Percentiles rank a stretch among this genome's conserved stretches.
These are phyloP conservation scores for Lactarius hengduanensis DNA, from an alignment of 768 basidiomycete genomes.

Conservation along the genomic window DNA sequence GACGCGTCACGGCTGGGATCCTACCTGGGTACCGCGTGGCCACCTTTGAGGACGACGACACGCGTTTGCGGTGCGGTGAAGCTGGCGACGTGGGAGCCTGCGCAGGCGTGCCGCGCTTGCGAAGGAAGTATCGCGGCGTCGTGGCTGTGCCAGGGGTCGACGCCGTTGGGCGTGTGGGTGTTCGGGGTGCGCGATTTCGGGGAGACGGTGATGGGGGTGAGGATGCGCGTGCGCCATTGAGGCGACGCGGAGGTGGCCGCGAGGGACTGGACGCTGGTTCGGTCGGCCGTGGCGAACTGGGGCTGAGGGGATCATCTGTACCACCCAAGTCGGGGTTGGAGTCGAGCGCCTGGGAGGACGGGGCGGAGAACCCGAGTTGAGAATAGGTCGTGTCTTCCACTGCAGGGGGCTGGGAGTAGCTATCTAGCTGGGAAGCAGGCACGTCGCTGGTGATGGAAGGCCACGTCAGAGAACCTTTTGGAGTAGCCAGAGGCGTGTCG, in stretches of 20 bases:
- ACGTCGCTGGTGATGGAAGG: constrained; percentile 35
- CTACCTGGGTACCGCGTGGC: constrained; percentile 14
- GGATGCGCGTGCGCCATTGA: background rate
- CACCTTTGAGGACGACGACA: constrained; percentile 4
- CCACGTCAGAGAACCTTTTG: constrained; percentile 54
- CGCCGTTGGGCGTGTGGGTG: background rate
- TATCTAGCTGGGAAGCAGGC: constrained; percentile 41
- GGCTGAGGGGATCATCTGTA: background rate
- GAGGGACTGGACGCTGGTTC: constrained; percentile 1
- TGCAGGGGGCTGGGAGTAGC: constrained; percentile 34
- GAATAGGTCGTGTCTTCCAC: constrained; percentile 40
- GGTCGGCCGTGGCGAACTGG: constrained; percentile 1
- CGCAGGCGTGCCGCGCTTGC: constrained; percentile 21
- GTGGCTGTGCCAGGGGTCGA: background rate
- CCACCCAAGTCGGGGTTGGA: background rate
- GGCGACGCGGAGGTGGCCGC: background rate
- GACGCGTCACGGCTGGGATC: constrained; percentile 18
- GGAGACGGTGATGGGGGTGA: constrained; percentile 18
- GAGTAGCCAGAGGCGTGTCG: constrained; percentile 53
- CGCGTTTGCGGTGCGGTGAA: constrained; percentile 17
- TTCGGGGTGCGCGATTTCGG: constrained; percentile 8
- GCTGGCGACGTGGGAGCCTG: background rate
- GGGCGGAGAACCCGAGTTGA: constrained; percentile 38
- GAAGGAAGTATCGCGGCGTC: constrained; percentile 33
- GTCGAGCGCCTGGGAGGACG: constrained; percentile 20